Base-by-base conservation (phyloP, 73 alveolate species). In the Paraurostyla sp. region DNA sequence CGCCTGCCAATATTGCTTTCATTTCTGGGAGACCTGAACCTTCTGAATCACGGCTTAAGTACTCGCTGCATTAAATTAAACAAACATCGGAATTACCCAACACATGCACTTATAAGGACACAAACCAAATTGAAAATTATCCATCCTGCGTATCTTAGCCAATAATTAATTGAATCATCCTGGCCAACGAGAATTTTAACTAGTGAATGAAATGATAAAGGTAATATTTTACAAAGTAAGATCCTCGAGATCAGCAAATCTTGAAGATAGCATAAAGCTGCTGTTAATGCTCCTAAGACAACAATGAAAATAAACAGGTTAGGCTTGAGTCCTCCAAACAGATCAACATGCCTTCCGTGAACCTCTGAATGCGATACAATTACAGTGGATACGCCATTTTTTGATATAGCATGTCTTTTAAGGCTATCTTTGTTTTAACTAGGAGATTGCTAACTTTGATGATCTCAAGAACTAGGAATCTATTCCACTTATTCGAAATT, bases 1-100 rank as follows among this genome's bases (percentile, higher is more conserved):
- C 94, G 38, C 98, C 97, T 38, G 96, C 96, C 50, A 95, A 86
- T 0, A 95, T 93, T 0, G 98, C 92, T 82, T 93, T 93, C 93
- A 95, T 88, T 71, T 95, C 98, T 0, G 98, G 97, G 56, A 95
- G 91, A 33, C 98, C 97, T 59, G 97, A 91, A 35, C 98, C 98
- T 84, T 95, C 98, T 2, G 98, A 96, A 87, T 95, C 96, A 25
- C 93, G 82, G 16, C 93, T 81, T 52, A 92, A 88, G 89, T 87
- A 94, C 33, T 87, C 93, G 7, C 83, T 68, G 23, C 7, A 33
- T 22, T n/a, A 36, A 68, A 11, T 11, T 22, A 9, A 40, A 36
- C 38, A 68, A 20, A 4, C n/a, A n/a, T 41, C 36, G 4, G 11
- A 68, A 2, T 25, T 68, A 68, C 83, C 98, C 99, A 20, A 41